A percentile compares a stretch with the other conserved stretches of the same genome.
Conservation (phyloP, 805 yeast species). For the Yarrowia sp. region DNA sequence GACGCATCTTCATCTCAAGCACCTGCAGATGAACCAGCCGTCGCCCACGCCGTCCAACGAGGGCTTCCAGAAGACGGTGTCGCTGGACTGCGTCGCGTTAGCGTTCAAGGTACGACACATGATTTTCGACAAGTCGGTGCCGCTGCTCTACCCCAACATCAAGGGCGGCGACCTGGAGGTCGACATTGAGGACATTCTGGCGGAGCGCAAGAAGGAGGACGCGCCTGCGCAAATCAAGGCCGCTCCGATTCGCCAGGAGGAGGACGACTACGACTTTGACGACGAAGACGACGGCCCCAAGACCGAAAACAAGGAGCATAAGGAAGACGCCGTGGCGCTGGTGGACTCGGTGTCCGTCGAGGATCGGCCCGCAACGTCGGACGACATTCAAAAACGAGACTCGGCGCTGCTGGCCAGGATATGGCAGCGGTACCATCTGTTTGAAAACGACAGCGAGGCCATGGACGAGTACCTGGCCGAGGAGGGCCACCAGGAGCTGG, state of each 20-base stretch:
- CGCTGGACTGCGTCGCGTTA: constrained; percentile 38
- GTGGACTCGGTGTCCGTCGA: constrained; percentile 11
- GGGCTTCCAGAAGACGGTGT: constrained; percentile 16
- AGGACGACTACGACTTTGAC: constrained; percentile 44
- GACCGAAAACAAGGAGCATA: constrained; percentile 26
- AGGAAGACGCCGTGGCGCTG: background rate
- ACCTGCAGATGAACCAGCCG: constrained; percentile 14
- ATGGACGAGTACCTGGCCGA: constrained; percentile 74
- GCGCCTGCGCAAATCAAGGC: constrained; percentile 1
- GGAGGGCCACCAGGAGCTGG: constrained; percentile 45
- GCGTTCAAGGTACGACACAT: constrained; percentile 44
- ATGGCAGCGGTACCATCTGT: constrained; percentile 61
- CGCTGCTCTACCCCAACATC: constrained; percentile 34
- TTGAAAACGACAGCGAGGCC: constrained; percentile 70
- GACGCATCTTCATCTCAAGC: constrained; percentile 21
- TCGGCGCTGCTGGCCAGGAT: constrained; percentile 40
- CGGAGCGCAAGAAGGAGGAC: background rate
- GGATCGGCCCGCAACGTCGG: constrained; percentile 27
- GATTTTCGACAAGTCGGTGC: constrained; percentile 42
- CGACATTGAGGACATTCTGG: constrained; percentile 8
- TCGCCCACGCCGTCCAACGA: constrained; percentile 20
- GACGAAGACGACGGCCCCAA: constrained; percentile 40
- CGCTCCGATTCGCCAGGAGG: constrained; percentile 32
- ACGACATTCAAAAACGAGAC: constrained; percentile 29
- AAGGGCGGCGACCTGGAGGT: constrained; percentile 24